Conservation (phyloP, 352 stramenopile species). For the Phytophthora ohioensis region DNA sequence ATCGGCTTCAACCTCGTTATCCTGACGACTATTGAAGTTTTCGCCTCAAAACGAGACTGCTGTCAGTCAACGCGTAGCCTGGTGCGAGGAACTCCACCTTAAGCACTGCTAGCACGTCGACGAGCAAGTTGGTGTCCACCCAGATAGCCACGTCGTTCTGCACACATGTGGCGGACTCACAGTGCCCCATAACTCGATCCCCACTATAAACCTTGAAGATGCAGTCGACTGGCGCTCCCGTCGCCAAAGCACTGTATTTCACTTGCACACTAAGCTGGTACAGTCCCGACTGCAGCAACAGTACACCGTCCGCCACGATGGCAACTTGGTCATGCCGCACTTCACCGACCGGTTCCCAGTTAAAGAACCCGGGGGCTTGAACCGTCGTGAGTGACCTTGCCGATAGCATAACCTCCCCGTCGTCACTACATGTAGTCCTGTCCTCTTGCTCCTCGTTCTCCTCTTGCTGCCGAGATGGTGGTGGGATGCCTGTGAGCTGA, state of each 20-base stretch:
- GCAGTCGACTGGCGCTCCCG: not conserved
- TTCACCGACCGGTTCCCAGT: constrained; percentile 44
- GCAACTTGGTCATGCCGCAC: constrained; percentile 27
- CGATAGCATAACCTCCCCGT: constrained; percentile 9
- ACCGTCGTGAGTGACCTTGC: constrained; percentile 38
- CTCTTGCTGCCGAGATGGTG: not conserved
- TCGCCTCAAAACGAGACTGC: constrained; percentile 24
- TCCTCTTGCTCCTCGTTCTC: not conserved
- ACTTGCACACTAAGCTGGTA: constrained; percentile 49
- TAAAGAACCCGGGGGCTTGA: constrained; percentile 39
- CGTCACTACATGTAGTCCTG: not conserved
- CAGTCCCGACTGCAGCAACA: constrained; percentile 26
- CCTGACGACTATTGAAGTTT: constrained; percentile 3
- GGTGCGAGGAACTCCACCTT: constrained; percentile 33
- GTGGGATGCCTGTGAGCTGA: constrained; percentile 16
- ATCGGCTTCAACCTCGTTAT: not conserved
- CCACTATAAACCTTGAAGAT: constrained; percentile 29
- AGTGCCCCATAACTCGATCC: constrained; percentile 22
- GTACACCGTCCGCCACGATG: constrained; percentile 45
- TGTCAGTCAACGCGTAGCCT: constrained; percentile 35
- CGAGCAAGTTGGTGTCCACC: constrained; percentile 6
- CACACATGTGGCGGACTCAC: constrained; percentile 4
- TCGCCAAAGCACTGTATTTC: constrained; percentile 19
- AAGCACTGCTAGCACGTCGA: constrained; percentile 13
- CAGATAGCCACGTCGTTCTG: constrained; percentile 20